A percentile compares a stretch with the other conserved stretches of the same genome.
Conservation (phyloP, 306 rosid genomes). For the Rosa lucieae region DNA sequence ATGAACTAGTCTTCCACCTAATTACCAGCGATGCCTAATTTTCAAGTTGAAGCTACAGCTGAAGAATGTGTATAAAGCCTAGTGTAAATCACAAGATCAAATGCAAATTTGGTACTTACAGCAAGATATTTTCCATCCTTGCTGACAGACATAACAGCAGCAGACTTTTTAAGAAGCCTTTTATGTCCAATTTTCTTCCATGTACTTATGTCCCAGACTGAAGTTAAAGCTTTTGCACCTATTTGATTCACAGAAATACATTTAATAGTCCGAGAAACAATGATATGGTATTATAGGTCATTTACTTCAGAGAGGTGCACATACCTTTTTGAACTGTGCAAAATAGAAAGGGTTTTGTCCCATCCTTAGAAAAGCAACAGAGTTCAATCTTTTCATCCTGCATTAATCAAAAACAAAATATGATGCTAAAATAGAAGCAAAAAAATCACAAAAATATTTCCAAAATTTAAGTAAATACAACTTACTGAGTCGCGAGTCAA, state of each 20-base stretch:
- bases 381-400: constrained; percentile 93
- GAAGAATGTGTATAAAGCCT: constrained; percentile 5
- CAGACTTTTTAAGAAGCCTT: constrained; percentile 79
- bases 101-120: constrained; percentile 57
- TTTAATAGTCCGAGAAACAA: constrained; percentile 23
- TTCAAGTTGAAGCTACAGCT: neutral
- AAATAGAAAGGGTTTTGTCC: constrained; percentile 89
- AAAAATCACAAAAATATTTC: constrained; percentile 16
- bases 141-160: constrained; percentile 82
- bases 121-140: constrained; percentile 96
- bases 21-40: neutral
- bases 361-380: constrained; percentile 93
- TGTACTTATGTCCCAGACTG: constrained; percentile 85
- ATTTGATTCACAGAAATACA: constrained; percentile 20
- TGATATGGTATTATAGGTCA: neutral
- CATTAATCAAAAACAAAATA: constrained; percentile 6
- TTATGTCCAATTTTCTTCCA: constrained; percentile 92
- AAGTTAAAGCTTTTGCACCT: constrained; percentile 66
- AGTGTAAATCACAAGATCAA: constrained; percentile 14
- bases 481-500: constrained; percentile 72
- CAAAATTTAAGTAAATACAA: constrained; percentile 8
- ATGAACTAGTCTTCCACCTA: neutral
- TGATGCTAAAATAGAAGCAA: constrained; percentile 19
- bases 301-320: constrained; percentile 10
- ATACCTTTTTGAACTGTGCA: constrained; percentile 77